Evolutionary conservation across 2,329 filamentous ascomycete species (phyloP).

Genomic region (Penicillium janthinellum): DNA sequence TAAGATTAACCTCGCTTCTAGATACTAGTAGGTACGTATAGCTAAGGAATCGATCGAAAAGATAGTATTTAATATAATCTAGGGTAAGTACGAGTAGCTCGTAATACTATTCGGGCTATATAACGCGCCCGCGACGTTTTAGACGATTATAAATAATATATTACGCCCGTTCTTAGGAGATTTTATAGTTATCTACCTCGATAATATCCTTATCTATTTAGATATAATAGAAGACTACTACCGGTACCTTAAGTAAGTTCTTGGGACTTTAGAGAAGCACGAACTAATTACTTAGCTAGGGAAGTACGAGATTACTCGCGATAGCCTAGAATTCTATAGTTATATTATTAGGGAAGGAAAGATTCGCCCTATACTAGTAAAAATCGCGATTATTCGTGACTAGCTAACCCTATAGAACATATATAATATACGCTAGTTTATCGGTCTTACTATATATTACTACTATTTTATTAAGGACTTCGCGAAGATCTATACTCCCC

Average conservation of each 20-base stretch:
- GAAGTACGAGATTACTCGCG: neutral
- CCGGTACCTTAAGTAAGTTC: neutral
- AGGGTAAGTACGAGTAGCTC: too few species aligned
- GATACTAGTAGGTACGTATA: too few species aligned
- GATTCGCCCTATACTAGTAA: neutral
- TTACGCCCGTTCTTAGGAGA: neutral
- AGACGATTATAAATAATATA: neutral
- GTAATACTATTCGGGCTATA: too few species aligned
- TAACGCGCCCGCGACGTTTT: neutral
- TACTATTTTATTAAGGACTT: neutral
- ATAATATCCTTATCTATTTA: conserved; percentile 7
- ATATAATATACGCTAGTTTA: conserved; percentile 1
- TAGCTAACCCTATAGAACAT: neutral
- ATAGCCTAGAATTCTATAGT: conserved; percentile 4
- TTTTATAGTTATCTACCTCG: neutral
- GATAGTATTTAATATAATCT: too few species aligned
- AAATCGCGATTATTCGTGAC: neutral
- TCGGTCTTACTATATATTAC: conserved; percentile 3
- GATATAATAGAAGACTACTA: neutral
- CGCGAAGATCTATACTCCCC: too few species aligned
- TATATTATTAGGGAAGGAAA: neutral
- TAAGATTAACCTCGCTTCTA: too few species aligned
- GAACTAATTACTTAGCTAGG: neutral
- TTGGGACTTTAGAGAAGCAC: neutral
- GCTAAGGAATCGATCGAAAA: too few species aligned